These are phyloP conservation scores for Ceratobasidium sp. DNA, from an alignment of 1,284 basidiomycete genomes.

Conservation along the genomic window DNA sequence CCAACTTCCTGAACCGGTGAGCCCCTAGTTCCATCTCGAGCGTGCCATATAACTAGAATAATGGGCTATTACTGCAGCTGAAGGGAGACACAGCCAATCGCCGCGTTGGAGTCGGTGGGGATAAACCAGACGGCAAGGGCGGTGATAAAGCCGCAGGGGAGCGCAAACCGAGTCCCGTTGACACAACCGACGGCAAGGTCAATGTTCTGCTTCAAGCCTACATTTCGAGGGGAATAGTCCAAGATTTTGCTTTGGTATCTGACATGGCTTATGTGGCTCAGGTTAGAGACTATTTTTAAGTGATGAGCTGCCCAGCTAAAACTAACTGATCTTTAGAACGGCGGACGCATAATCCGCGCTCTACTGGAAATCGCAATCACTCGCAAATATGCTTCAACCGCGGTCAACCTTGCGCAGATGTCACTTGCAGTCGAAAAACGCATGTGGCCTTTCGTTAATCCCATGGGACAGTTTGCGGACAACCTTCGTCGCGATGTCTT, in stretches of 20 bases:
- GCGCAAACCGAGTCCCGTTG: slow-evolving; percentile 52
- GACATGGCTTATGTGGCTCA: slow-evolving; percentile 95
- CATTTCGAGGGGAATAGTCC: slow-evolving; percentile 84
- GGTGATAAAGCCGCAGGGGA: slow-evolving; percentile 6
- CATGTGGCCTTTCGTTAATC: slow-evolving; percentile 97
- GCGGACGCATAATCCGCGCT: slow-evolving; percentile 93
- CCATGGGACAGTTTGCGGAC: slow-evolving; percentile 81
- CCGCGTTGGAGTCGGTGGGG: slow-evolving; percentile 31
- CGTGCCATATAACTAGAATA: neutral
- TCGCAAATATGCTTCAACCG: slow-evolving; percentile 89
- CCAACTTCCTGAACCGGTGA: slow-evolving; percentile 65
- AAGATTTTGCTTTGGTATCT: slow-evolving; percentile 97
- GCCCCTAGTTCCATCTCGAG: slow-evolving; percentile 15
- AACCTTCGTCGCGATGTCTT: slow-evolving; percentile 83
- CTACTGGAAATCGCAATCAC: slow-evolving; percentile 95
- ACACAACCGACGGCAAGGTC: slow-evolving; percentile 91
- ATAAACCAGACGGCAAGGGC: slow-evolving; percentile 38
- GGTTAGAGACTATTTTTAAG: slow-evolving; percentile 52
- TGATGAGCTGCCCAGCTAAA: slow-evolving; percentile 24
- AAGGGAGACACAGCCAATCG: slow-evolving; percentile 39
- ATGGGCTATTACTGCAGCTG: neutral
- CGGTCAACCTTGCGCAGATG: slow-evolving; percentile 87
- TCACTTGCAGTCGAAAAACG: slow-evolving; percentile 95
- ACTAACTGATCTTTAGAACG: slow-evolving; percentile 70
- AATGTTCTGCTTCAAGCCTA: slow-evolving; percentile 95